Evolutionary conservation across 306 rosid species (phyloP).

Genomic region (Cyamopsis tetragonoloba): DNA sequence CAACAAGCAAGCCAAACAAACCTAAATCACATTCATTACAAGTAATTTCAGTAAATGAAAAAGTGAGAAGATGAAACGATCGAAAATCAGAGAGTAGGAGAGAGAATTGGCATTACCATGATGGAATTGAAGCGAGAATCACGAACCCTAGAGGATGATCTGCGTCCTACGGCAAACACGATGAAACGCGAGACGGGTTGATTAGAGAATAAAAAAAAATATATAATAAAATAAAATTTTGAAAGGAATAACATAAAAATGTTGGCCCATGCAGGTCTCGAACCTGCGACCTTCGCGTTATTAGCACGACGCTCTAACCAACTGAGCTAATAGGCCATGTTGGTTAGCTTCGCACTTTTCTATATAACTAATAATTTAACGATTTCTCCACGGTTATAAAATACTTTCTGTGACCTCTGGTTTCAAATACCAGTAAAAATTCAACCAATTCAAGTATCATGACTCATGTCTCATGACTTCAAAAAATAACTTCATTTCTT

Average conservation of each 20-base stretch:
- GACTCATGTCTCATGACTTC: too few relatives aligned
- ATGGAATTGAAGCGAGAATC: neutral
- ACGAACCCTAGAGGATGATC: neutral
- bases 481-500: too few relatives aligned
- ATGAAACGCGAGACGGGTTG: neutral
- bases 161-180: too few relatives aligned
- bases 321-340: slow-evolving; percentile 43
- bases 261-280: slow-evolving; percentile 46
- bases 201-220: neutral
- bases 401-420: too few relatives aligned
- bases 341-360: too few relatives aligned
- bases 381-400: too few relatives aligned
- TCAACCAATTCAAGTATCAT: too few relatives aligned
- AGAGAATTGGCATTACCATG: neutral
- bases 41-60: neutral
- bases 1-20: slow-evolving; percentile 33
- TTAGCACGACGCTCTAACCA: slow-evolving; percentile 76
- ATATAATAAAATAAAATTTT: too few relatives aligned
- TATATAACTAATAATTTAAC: too few relatives aligned
- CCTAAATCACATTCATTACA: slow-evolving; percentile 2
- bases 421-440: too few relatives aligned
- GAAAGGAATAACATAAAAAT: too few relatives aligned
- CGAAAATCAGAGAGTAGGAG: neutral
- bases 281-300: slow-evolving; percentile 79
- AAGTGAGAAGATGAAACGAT: neutral